Conservation (phyloP, 306 rosid species). For the Vigna trinervia region DNA sequence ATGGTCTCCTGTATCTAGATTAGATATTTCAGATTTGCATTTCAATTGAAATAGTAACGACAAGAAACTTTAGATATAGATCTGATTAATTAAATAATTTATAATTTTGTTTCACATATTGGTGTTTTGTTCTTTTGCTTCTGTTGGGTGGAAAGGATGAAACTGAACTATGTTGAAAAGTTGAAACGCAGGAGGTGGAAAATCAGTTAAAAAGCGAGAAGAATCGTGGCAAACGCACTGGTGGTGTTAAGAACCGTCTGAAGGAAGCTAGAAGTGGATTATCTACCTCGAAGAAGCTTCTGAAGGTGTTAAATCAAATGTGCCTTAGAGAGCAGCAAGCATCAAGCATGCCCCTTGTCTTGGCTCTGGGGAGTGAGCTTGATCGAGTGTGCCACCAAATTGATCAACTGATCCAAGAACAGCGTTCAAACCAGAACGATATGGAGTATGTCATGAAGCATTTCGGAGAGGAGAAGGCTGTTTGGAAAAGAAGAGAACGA, state of each 20-base stretch:
- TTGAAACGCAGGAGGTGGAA: slow-evolving; percentile 58
- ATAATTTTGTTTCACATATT: neutral
- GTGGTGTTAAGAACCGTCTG: slow-evolving; percentile 58
- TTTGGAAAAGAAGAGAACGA: slow-evolving; percentile 75
- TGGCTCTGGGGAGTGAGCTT: slow-evolving; percentile 74
- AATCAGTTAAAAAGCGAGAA: slow-evolving; percentile 48
- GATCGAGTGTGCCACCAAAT: slow-evolving; percentile 66
- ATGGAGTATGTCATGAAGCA: slow-evolving; percentile 57
- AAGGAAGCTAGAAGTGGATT: slow-evolving; percentile 80
- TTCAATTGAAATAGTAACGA: slow-evolving; percentile 25
- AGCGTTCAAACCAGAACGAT: slow-evolving; percentile 56
- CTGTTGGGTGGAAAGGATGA: slow-evolving; percentile 26
- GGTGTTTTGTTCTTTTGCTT: slow-evolving; percentile 11
- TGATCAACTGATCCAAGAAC: slow-evolving; percentile 63
- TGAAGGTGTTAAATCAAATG: slow-evolving; percentile 71
- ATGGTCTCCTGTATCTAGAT: slow-evolving; percentile 21
- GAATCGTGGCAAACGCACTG: slow-evolving; percentile 45
- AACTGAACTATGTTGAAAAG: slow-evolving; percentile 40
- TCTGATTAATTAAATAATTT: neutral
- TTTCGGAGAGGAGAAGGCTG: slow-evolving; percentile 81
- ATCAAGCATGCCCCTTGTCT: slow-evolving; percentile 57
- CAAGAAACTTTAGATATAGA: neutral
- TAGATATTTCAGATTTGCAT: neutral
- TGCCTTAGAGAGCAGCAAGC: slow-evolving; percentile 64
- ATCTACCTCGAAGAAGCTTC: slow-evolving; percentile 78